Evolutionary conservation across 2,329 filamentous ascomycete species (phyloP), one percentile per base, ranked within the genome.

Genomic region (Cladophialophora immunda): DNA sequence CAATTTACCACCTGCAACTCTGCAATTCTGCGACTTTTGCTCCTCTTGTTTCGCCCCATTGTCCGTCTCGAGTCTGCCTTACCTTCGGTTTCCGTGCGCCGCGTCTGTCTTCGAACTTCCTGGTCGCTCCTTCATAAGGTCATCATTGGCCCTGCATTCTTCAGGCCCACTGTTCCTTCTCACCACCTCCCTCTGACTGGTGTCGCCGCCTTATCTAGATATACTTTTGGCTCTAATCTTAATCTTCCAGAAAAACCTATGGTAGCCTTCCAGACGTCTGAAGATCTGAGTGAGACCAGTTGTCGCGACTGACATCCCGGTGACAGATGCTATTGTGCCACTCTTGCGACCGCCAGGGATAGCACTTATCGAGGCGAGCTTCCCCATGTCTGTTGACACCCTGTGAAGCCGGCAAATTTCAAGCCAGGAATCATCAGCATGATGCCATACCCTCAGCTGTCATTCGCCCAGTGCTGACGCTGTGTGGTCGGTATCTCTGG

Each of bases 91-190:
- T 58, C 32, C 17, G 30, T 7, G 19, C 29, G 47, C 45, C 29
- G 34, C 15, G 32, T 50, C 41, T 27, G 29, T 22, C 52, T 45
- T 22, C 34, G 38, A 53, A 29, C 64, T 62, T 58, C 50, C 47
- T 62, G 50, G 59, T 63, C 59, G 45, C 47, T 67, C 59, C 55
- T 67, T 63, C 65, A 52, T 59, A 38, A 47, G 29, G 34, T 62
- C 53, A 38, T 55, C 36, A 58, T 57, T 54, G 52, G 57, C 30
- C 38, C 58, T 61, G 30, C 6, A 13, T 66, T 34, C 17, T 17
- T 41, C 30, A 53, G 38, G 38, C 36, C 29, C 53, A 41, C 29
- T 38, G 64, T 25, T 55, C 52, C 52, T 65, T 47, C 60, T 55
- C 32, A 50, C 34, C 55, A 22, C 13, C 4, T 50, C 54, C 54